Conservation (phyloP, 2,329 filamentous ascomycete species). For the Didymella segeticola region DNA sequence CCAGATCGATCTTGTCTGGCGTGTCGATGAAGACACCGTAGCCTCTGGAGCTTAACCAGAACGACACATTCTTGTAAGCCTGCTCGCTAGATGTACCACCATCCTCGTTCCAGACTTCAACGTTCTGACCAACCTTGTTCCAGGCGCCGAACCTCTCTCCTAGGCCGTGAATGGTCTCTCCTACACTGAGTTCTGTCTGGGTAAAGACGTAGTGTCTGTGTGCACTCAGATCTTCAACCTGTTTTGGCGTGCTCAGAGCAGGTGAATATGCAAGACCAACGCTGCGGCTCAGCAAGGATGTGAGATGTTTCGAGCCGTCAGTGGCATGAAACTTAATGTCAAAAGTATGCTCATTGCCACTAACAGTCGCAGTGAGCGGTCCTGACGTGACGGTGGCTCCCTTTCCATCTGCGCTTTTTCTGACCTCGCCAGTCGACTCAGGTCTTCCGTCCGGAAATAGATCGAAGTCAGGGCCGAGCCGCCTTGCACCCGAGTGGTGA, state of each 20-base stretch:
- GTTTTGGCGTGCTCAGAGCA: constrained; percentile 59
- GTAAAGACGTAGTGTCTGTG: constrained; percentile 55
- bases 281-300: constrained; percentile 62
- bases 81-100: constrained; percentile 72
- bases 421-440: constrained; percentile 44
- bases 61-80: constrained; percentile 75
- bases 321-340: constrained; percentile 63
- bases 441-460: constrained; percentile 63
- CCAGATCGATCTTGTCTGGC: constrained; percentile 72
- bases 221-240: constrained; percentile 59
- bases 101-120: constrained; percentile 69
- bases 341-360: constrained; percentile 58
- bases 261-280: constrained; percentile 65
- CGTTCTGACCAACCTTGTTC: constrained; percentile 75
- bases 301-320: constrained; percentile 59
- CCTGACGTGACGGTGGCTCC: constrained; percentile 62
- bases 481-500: constrained; percentile 63
- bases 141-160: constrained; percentile 79
- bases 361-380: constrained; percentile 60
- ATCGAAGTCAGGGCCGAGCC: constrained; percentile 64
- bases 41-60: constrained; percentile 74
- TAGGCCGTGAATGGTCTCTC: constrained; percentile 74
- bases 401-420: constrained; percentile 44
- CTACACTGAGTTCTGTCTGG: constrained; percentile 55
- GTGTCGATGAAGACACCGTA: constrained; percentile 80